Evolutionary conservation across 176 grass and related monocot genomes (phyloP), one percentile per base, ranked within the genome.

Genomic region (Juncus inflexus): DNA sequence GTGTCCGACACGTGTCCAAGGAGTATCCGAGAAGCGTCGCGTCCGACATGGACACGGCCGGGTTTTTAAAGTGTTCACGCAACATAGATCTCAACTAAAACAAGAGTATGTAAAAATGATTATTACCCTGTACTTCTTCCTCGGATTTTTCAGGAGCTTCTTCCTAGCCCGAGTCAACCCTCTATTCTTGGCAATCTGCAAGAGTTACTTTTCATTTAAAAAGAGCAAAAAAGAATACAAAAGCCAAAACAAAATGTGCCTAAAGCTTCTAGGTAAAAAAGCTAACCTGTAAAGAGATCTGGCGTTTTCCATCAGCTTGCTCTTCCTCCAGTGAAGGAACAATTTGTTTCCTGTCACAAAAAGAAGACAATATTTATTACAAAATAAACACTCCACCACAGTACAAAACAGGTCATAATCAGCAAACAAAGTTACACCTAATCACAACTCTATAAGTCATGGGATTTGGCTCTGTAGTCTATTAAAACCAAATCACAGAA

Each of bases 101-200:
- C 19, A 35, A 60, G 12, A n/a, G 28, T 47, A 47, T 47, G 9
- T 47, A 40, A 68, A 66, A 11, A 38, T 13, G 15, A 9, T 8
- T 66, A 37, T 78, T 85, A 96, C 88, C 85, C 81, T 97, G 85
- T 97, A 97, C 69, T 97, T 97, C 82, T 89, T 97, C 52, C 94
- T 78, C 3, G 94, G 94, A 76, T 89, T 97, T 76, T 89, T 97
- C 37, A 70, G 63, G 13, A 79, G 72, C 80, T 89, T 97, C 59
- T 97, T 97, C 69, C 94, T 81, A 12, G 79, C 62, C 12, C 94
- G 88, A 52, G 94, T 97, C 47, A 97, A 73, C 0, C 94, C 94
- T 36, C 79, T 71, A 74, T 97, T 97, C 67, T 97, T 97, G 67
- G 88, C 85, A 11, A 97, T 97, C 94, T 97, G 88, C 68, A 69